A percentile compares a stretch with the other conserved stretches of the same genome.
phyloP scores from a whole-genome alignment of 1,284 basidiomycete genomes.

The Melanopsichium pennsylvanicum region DNA sequence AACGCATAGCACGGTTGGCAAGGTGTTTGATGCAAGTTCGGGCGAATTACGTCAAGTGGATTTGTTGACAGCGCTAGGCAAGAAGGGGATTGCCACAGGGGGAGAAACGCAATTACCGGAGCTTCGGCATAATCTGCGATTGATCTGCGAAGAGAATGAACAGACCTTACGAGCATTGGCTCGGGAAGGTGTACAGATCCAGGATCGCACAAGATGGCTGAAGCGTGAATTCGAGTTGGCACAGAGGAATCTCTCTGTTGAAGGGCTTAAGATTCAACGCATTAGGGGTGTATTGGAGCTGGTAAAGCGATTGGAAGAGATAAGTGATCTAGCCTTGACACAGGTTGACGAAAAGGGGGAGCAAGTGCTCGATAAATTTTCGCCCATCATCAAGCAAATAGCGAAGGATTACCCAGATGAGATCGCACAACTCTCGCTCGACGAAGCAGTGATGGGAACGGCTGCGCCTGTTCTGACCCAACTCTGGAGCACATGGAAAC shows the following conservation, averaged over 20 bases:
- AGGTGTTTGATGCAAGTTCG: conserved; percentile 59
- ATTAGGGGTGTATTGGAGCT: conserved; percentile 41
- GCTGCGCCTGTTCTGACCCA: conserved; percentile 79
- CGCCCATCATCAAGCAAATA: conserved; percentile 21
- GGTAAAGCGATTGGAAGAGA: conserved; percentile 34
- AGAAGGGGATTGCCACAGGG: conserved; percentile 19
- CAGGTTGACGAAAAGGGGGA: background rate
- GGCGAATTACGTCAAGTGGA: conserved; percentile 51
- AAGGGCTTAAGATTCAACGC: conserved; percentile 67
- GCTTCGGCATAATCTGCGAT: conserved; percentile 88
- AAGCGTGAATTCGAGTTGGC: conserved; percentile 73
- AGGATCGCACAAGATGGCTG: conserved; percentile 79
- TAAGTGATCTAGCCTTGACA: background rate
- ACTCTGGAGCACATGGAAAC: conserved; percentile 76
- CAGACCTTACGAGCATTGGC: conserved; percentile 85
- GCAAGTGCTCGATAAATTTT: conserved; percentile 20
- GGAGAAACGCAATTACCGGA: conserved; percentile 75
- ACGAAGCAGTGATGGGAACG: conserved; percentile 90
- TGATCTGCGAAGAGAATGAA: conserved; percentile 83
- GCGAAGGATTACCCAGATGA: conserved; percentile 10
- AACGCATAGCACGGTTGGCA: conserved; percentile 30
- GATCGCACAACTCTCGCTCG: conserved; percentile 64
- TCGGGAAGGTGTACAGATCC: conserved; percentile 82
- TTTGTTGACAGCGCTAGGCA: conserved; percentile 44
- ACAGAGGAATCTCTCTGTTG: conserved; percentile 72